phyloP scores from a whole-genome alignment of 2,329 filamentous ascomycete species.

The Trichoderma aggressivum region DNA sequence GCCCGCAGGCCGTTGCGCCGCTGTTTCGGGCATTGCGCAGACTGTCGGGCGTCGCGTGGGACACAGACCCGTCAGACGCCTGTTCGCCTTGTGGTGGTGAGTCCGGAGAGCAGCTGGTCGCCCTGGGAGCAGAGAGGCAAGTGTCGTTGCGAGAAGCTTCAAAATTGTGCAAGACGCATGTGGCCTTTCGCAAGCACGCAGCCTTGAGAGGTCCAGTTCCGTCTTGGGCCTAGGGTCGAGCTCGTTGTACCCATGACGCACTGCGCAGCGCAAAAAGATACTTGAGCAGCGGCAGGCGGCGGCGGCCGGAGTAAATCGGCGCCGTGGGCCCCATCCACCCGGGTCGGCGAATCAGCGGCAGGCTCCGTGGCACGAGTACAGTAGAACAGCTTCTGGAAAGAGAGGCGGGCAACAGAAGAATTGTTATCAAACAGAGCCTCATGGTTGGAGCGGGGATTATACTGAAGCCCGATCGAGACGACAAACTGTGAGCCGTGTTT shows the following conservation, averaged over 20 bases:
- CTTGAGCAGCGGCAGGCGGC: background rate
- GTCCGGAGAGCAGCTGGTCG: background rate
- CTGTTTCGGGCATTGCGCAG: slow-evolving; percentile 28
- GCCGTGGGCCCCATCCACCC: background rate
- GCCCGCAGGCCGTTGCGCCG: slow-evolving; percentile 26
- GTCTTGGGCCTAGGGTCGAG: background rate
- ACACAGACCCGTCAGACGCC: background rate
- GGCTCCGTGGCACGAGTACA: slow-evolving; percentile 10
- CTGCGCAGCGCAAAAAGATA: background rate
- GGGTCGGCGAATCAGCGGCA: slow-evolving; percentile 15
- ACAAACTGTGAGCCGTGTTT: background rate
- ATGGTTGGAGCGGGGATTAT: background rate
- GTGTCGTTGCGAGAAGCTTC: background rate
- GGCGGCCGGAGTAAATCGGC: slow-evolving; percentile 12
- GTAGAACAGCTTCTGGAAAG: too few relatives aligned
- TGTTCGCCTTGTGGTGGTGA: background rate
- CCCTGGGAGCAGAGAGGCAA: background rate
- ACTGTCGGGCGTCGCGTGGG: background rate
- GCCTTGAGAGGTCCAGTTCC: background rate
- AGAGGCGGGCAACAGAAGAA: too few relatives aligned
- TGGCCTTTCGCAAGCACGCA: slow-evolving; percentile 14
- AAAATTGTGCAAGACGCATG: slow-evolving; percentile 14
- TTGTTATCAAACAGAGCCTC: too few relatives aligned
- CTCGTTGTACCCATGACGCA: background rate
- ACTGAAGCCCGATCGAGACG: background rate